phyloP scores from a whole-genome alignment of 805 yeast genomes.

The Tanozyma kutaoensis region DNA sequence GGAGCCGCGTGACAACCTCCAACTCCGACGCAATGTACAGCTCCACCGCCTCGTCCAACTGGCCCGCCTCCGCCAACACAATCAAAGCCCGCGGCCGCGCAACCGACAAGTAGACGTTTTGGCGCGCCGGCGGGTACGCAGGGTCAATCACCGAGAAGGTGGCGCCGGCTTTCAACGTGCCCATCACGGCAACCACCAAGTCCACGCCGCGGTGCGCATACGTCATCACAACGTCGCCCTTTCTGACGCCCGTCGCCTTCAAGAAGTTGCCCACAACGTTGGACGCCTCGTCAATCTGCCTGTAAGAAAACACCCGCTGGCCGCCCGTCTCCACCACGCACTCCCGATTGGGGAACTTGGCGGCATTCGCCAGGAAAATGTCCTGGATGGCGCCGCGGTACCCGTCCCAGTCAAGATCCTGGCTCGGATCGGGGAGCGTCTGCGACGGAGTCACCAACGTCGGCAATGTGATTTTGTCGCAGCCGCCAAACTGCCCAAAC shows the following conservation, averaged over 20 bases:
- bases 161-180: conserved; percentile 96
- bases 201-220: conserved; percentile 98
- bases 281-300: conserved; percentile 85
- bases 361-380: conserved; percentile 81
- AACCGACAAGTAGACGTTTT: conserved; percentile 81
- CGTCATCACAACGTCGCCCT: conserved; percentile 95
- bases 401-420: conserved; percentile 78
- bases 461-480: conserved; percentile 27
- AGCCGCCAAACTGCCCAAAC: conserved; percentile 37
- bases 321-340: conserved; percentile 88
- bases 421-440: conserved; percentile 75
- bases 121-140: conserved; percentile 97
- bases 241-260: conserved; percentile 62
- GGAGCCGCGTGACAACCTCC: conserved; percentile 58
- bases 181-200: conserved; percentile 92
- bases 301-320: conserved; percentile 65
- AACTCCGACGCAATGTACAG: conserved; percentile 66
- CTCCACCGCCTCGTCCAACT: conserved; percentile 61
- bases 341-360: conserved; percentile 67
- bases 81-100: conserved; percentile 89
- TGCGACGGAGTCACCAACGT: conserved; percentile 67
- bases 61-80: conserved; percentile 84
- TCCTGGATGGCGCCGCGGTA: conserved; percentile 96
- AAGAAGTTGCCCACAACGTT: conserved; percentile 87
- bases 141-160: conserved; percentile 98